A percentile compares a stretch with the other conserved stretches of the same genome.
phyloP scores from a whole-genome alignment of 176 grass and related monocot species.

The Ananas comosus region DNA sequence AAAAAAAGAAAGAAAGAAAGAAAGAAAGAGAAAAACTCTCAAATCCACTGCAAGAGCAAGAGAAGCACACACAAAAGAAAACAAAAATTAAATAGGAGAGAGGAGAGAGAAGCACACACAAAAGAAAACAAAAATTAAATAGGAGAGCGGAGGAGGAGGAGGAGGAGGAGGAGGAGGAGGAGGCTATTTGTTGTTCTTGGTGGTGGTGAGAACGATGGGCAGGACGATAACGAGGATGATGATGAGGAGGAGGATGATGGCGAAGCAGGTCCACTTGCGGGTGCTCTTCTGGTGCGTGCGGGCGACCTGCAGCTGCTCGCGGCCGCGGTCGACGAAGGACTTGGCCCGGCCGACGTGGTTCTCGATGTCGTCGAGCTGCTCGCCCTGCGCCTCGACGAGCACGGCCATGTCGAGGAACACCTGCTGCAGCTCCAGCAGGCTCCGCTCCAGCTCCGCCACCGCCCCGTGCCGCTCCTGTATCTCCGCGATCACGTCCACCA shows the following conservation, averaged over 20 bases:
- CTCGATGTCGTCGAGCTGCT: constrained; percentile 91
- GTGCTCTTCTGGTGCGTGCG: constrained; percentile 56
- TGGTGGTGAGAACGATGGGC: constrained; percentile 54
- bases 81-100: no score
- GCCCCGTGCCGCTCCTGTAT: constrained; percentile 90
- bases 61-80: no score
- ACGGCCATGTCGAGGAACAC: constrained; percentile 98
- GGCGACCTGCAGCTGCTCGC: constrained; percentile 68
- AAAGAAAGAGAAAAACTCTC: no score
- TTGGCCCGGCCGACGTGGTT: constrained; percentile 51
- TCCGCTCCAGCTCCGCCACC: constrained; percentile 58
- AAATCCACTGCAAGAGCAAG: no score
- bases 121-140: no score
- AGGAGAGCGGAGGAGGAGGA: no score
- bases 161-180: no score
- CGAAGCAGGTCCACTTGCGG: constrained; percentile 63
- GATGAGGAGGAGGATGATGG: constrained; percentile 42
- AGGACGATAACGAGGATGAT: constrained; percentile 50
- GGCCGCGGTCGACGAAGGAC: constrained; percentile 54
- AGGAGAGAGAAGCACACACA: no score
- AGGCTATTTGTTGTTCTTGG: neutral
- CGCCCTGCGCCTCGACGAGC: constrained; percentile 68
- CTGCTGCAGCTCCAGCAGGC: constrained; percentile 79
- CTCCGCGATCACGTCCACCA: constrained; percentile 69
- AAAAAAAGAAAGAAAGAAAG: no score